phyloP scores from a whole-genome alignment of 192 early-diverging fungal species.

The Chytriomyces hyalinus region DNA sequence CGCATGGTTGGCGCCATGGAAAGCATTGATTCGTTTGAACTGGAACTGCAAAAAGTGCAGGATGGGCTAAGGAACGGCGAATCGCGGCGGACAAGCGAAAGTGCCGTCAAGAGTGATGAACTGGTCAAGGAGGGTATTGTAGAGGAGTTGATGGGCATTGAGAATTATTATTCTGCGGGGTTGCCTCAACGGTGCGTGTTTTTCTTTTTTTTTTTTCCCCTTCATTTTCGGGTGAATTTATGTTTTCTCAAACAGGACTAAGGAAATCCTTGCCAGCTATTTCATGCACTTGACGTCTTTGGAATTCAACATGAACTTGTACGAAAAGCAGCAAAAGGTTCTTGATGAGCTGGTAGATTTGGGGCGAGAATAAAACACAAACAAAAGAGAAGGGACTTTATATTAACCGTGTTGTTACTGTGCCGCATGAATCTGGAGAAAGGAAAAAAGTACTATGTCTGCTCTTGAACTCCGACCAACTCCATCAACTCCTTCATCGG shows the following conservation, averaged over 20 bases:
- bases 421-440: not conserved
- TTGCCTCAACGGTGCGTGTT: constrained; percentile 33
- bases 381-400: not conserved
- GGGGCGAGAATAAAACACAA: constrained; percentile 14
- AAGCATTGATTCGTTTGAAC: constrained; percentile 18
- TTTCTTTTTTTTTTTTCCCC: not conserved
- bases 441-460: not conserved
- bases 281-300: constrained; percentile 41
- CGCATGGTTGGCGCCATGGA: constrained; percentile 3
- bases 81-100: not conserved
- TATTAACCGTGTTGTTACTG: not conserved
- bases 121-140: constrained; percentile 13
- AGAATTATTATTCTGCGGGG: constrained; percentile 45
- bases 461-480: not conserved
- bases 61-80: not conserved
- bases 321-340: constrained; percentile 44
- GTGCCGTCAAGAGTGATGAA: constrained; percentile 1
- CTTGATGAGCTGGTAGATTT: constrained; percentile 43
- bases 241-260: constrained; percentile 14
- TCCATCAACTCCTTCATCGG: constrained; percentile 11
- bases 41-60: not conserved
- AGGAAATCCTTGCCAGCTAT: constrained; percentile 43
- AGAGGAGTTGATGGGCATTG: constrained; percentile 39
- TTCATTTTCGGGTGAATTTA: not conserved
- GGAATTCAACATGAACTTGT: constrained; percentile 42